Evolutionary conservation across 768 basidiomycete species (phyloP).

Genomic region (Kwoniella shandongensis): DNA sequence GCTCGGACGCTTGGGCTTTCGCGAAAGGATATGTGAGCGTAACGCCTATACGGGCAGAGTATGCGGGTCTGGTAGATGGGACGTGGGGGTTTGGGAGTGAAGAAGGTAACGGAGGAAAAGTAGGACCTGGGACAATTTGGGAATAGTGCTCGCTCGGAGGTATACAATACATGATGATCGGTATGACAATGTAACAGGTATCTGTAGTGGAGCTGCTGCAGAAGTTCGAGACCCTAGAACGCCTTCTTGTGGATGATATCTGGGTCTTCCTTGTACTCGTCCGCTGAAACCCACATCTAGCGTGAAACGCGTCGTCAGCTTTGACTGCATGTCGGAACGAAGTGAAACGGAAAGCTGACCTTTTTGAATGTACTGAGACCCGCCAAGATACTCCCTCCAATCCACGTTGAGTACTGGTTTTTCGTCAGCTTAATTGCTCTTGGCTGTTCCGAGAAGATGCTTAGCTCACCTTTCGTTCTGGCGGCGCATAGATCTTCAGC

Average conservation of each 20-base stretch:
- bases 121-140: slow-evolving; percentile 11
- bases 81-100: slow-evolving; percentile 30
- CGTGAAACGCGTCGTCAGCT: slow-evolving; percentile 1
- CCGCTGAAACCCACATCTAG: slow-evolving; percentile 99
- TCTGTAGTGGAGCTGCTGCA: too few relatives aligned
- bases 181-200: too few relatives aligned
- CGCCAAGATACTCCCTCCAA: slow-evolving; percentile 91
- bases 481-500: slow-evolving; percentile 98
- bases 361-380: slow-evolving; percentile 97
- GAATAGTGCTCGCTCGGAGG: too few relatives aligned
- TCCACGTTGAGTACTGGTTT: slow-evolving; percentile 54
- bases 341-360: slow-evolving; percentile 57
- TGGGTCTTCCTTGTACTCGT: slow-evolving; percentile 98
- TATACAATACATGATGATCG: too few relatives aligned
- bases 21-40: slow-evolving; percentile 42
- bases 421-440: neutral
- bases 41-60: slow-evolving; percentile 35
- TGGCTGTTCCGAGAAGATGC: neutral
- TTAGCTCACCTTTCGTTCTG: slow-evolving; percentile 75
- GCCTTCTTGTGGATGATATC: slow-evolving; percentile 97
- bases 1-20: slow-evolving; percentile 64
- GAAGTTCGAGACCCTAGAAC: too few relatives aligned
- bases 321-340: too few relatives aligned
- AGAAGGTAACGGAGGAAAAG: slow-evolving; percentile 11
- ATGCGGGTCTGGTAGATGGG: slow-evolving; percentile 20